These are phyloP conservation scores for Syzygium oleosum DNA, from an alignment of 345 rosid genomes.

Conservation along the genomic window DNA sequence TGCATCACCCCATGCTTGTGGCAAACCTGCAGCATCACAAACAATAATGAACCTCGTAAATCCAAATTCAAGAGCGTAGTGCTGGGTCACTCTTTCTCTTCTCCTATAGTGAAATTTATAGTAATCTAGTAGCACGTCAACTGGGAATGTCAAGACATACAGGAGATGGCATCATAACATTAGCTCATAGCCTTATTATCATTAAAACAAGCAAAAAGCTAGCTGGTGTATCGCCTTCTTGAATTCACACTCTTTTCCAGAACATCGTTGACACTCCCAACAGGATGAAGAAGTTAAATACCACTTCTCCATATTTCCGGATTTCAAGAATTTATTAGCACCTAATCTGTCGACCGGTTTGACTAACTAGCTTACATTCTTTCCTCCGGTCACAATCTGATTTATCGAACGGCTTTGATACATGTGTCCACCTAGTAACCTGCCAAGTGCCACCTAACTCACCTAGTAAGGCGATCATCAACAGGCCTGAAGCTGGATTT, in stretches of 20 bases:
- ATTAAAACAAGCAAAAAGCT: background rate
- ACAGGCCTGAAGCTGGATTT: background rate
- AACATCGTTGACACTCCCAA: background rate
- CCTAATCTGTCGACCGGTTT: background rate
- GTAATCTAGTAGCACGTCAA: background rate
- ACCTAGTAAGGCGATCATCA: background rate
- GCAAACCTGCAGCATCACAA: slow-evolving; percentile 52
- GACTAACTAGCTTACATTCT: background rate
- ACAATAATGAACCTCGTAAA: too few species aligned
- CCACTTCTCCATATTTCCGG: background rate
- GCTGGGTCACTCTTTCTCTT: background rate
- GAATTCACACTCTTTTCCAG: background rate
- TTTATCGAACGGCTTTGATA: background rate
- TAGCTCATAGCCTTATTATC: background rate
- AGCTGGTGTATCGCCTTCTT: background rate
- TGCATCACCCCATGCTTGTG: slow-evolving; percentile 91
- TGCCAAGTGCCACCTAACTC: background rate
- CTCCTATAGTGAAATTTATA: background rate
- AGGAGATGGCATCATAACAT: background rate
- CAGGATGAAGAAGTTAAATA: background rate
- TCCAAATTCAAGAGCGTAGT: background rate
- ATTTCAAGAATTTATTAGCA: background rate
- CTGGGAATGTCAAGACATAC: background rate
- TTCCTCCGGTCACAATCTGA: background rate
- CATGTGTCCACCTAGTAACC: background rate